Evolutionary conservation across 2,329 filamentous ascomycete genomes (phyloP), one percentile per base, ranked within the genome.

Genomic region (Ophiosphaerella herpotricha): DNA sequence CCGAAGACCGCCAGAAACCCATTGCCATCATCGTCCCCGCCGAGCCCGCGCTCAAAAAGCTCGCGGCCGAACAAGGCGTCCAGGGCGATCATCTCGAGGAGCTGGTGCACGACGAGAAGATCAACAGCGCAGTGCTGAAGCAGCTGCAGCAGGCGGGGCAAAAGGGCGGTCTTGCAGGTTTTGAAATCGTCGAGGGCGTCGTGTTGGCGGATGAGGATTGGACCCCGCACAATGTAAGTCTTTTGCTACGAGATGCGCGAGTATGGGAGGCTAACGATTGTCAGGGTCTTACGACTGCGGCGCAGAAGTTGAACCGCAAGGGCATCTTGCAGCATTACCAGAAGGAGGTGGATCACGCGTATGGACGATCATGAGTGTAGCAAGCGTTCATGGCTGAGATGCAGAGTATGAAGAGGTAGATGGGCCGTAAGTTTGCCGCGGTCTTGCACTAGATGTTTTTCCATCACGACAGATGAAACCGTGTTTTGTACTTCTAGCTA

Each of bases 141-240:
- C 87, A 91, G 63, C 75, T 95, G 53, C 81, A 89, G 61, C 72
- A 75, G 8, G 80, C 82, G 18, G 90, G 83, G 14, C 85, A 81
- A 75, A 83, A 81, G 62, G 85, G 84, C 26, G 87, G 88, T 16
- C 78, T 95, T 40, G 77, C 79, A 1, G 79, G 83, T 8, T 86
- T 94, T 52, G 90, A 95, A 78, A 85, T 87, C 55, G 80, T 96
- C 35, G 82, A 85, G 26, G 89, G 87, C 43, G 86, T 93, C 16
- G 88, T 93, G 23, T 73, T 96, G 48, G 85, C 87, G 0, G 89
- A 93, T 58, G 90, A 93, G 68, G 91, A 95, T 74, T 96, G 91
- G 91, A 93, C 88, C 47, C 89, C 91, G 45, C 82, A 85, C 51
- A 94, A 86, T 69, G 90, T 93, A 78, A 86, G 89, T 82, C 14